Evolutionary conservation across 1,284 basidiomycete genomes (phyloP).

Genomic region (Fomes fomentarius): DNA sequence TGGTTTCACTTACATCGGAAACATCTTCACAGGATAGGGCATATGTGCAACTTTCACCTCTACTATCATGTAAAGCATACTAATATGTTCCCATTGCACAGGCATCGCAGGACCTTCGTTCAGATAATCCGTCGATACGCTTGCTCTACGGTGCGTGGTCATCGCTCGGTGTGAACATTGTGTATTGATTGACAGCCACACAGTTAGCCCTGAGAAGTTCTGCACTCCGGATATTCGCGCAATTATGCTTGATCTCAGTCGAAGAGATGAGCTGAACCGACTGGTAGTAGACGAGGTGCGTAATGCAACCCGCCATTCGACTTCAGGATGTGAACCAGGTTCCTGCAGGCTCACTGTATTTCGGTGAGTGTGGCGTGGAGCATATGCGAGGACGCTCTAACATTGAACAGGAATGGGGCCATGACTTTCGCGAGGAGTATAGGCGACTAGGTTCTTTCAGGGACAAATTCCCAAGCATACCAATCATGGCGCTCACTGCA

Average conservation of each 20-base stretch:
- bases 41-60: constrained; percentile 37
- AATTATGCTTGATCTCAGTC: constrained; percentile 54
- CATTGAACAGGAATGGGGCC: constrained; percentile 78
- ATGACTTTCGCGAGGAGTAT: constrained; percentile 79
- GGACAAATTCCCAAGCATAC: constrained; percentile 66
- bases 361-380: constrained; percentile 55
- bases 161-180: not conserved
- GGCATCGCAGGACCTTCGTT: constrained; percentile 67
- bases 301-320: no score
- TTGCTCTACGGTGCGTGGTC: constrained; percentile 73
- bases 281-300: constrained; percentile 82
- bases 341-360: constrained; percentile 77
- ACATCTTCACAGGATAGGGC: constrained; percentile 50
- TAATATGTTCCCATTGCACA: constrained; percentile 31
- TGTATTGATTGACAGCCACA: not conserved
- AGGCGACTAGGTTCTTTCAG: constrained; percentile 74
- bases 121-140: constrained; percentile 60
- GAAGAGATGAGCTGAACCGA: constrained; percentile 62
- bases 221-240: constrained; percentile 55
- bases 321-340: no score
- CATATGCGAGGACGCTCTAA: not conserved
- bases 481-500: constrained; percentile 85
- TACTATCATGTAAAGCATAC: not conserved
- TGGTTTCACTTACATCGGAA: constrained; percentile 71
- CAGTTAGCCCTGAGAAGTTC: constrained; percentile 79